Base-by-base conservation (phyloP, 495 filamentous ascomycete genomes). In the Penicillium ochrochloron region DNA sequence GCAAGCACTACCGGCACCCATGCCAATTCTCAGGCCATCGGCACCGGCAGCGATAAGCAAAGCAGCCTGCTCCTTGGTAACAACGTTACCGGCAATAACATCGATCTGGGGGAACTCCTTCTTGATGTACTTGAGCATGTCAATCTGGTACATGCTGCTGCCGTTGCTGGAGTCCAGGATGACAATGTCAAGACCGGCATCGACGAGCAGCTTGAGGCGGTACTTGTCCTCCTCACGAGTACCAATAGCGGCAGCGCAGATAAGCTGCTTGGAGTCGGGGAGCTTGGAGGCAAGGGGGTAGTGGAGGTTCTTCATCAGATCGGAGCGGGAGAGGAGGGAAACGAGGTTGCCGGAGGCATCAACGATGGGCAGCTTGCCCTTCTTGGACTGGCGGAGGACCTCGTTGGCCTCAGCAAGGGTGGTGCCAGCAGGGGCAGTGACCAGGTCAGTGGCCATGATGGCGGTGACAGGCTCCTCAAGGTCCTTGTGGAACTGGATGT, bases 251-350 rank as follows among this genome's bases (percentile, higher is more conserved):
- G 95, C 95, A 62, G 94, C 94, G 70, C 91, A 92, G 62, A 99
- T 93, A 35, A 98, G 89, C 82, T 99, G 96, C 82, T 99, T 99
- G 62, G 94, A 97, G 70, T 96, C 88, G 56, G 94, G 92, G 23
- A 97, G 89, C 84, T 99, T 99, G 25, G 96, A 98, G 52, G 95
- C 95, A 60, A 97, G 84, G 44, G 95, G 95, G 79, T 94, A 99
- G 81, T 98, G 89, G 14, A 97, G 86, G 79, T 99, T 99, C 86
- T 99, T 99, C 84, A 94, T 97, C 76, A 99, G 82, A 80, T 99
- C 95, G 61, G 93, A 96, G 72, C 95, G 92, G 29, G 94, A 97
- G 68, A 99, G 92, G 75, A 99, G 89, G 34, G 95, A 95, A 46
- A 97, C 88, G 27, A 98, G 86, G 80, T 97, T 96, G 63, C 90